These are phyloP conservation scores for Boletus rubroflammeus DNA, from an alignment of 768 basidiomycete genomes.

Conservation along the genomic window DNA sequence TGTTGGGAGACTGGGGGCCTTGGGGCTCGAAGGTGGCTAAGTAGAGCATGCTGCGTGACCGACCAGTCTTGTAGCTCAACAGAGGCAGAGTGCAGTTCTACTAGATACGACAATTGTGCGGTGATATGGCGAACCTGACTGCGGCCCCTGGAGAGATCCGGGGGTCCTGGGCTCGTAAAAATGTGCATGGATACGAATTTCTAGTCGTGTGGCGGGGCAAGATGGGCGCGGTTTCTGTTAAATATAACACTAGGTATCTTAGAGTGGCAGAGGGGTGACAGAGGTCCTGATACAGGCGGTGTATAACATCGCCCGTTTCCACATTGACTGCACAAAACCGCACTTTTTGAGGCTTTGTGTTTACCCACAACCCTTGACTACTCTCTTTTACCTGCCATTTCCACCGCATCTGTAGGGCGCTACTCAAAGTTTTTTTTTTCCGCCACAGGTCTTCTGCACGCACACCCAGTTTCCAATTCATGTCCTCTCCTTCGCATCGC, in stretches of 20 bases:
- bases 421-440: constrained; percentile 6
- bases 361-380: constrained; percentile 22
- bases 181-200: constrained; percentile 3
- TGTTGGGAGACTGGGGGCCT: neutral
- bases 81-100: neutral
- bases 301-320: constrained; percentile 35
- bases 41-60: neutral
- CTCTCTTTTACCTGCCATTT: constrained; percentile 4
- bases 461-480: constrained; percentile 4
- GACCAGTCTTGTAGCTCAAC: neutral
- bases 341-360: constrained; percentile 13
- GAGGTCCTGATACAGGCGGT: constrained; percentile 29
- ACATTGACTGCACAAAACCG: constrained; percentile 26
- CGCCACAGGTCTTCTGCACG: constrained; percentile 2
- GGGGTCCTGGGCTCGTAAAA: neutral
- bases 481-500: constrained; percentile 31
- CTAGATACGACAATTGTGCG: no score
- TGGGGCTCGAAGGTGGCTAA: neutral
- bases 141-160: neutral
- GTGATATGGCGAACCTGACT: constrained; percentile 3
- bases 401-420: constrained; percentile 5
- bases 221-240: no score
- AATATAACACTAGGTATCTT: no score
- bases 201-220: no score
- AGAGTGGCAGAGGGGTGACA: constrained; percentile 24